Evolutionary conservation across 2,329 filamentous ascomycete species (phyloP).

Genomic region (Ophiocordyceps camponoti-floridani): DNA sequence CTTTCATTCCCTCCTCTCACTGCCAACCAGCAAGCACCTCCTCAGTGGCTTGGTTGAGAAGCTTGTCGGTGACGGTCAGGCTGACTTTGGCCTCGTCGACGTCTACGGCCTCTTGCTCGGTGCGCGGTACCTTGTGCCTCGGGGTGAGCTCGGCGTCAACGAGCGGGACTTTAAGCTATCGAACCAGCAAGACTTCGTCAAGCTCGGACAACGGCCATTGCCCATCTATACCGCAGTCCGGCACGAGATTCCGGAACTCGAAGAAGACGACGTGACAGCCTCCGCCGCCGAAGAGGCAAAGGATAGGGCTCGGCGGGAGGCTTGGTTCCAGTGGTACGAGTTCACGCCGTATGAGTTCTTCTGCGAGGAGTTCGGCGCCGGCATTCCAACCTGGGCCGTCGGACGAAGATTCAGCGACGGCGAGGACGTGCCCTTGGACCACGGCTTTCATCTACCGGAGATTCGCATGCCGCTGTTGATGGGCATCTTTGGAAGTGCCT

Average conservation of each 20-base stretch:
- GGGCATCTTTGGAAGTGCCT: conserved; percentile 92
- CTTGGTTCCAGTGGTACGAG: conserved; percentile 98
- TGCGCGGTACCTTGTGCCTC: conserved; percentile 65
- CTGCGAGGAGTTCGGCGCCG: conserved; percentile 78
- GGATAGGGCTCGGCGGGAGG: conserved; percentile 39
- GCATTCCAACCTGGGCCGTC: conserved; percentile 88
- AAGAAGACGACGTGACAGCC: conserved; percentile 11
- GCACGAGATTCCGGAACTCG: conserved; percentile 71
- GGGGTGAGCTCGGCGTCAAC: conserved; percentile 57
- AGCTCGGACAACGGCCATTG: conserved; percentile 64
- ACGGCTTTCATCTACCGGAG: conserved; percentile 61
- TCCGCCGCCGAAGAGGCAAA: conserved; percentile 28
- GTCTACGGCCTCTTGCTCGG: conserved; percentile 78
- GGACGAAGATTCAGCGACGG: conserved; percentile 69
- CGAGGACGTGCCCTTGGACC: conserved; percentile 28
- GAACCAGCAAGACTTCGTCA: conserved; percentile 60
- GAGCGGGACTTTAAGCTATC: conserved; percentile 78
- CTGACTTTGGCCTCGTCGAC: conserved; percentile 82
- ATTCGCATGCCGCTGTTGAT: conserved; percentile 67
- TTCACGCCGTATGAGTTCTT: conserved; percentile 90
- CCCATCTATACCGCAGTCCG: conserved; percentile 93
- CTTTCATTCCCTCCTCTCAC: conserved; percentile 61
- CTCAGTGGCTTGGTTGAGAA: conserved; percentile 84
- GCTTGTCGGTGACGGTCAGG: conserved; percentile 50
- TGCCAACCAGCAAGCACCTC: conserved; percentile 85